Evolutionary conservation across 768 basidiomycete species (phyloP), one percentile per base, ranked within the genome.

Genomic region (Pleurotus tuber-regium): DNA sequence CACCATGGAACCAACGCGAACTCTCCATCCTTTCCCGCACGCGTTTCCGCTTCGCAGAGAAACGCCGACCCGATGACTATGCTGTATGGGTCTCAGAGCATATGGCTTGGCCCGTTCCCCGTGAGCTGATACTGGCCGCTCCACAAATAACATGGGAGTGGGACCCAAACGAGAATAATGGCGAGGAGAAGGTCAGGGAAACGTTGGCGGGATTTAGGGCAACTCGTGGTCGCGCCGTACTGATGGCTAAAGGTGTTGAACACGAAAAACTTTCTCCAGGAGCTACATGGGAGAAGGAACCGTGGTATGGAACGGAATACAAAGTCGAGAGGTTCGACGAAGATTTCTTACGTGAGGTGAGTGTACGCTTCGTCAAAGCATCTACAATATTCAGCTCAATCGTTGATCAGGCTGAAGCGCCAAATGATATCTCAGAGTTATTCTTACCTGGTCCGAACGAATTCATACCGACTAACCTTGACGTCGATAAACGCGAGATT

Each of bases 221-320:
- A 43, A 68, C 78, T 47, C 75, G 81, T 53, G 79, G 85, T 41
- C 75, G 90, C 18, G 81, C 86, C 18, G 82, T 89, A 21, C 66
- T 99, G 33, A 91, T 92, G 79, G 86, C 86, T n/a, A 83, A 83
- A 63, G 80, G 78, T 36, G 80, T 83, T 54, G 86, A 84, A 33
- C 71, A 87, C 49, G 65, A 68, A 21, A 81, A 76, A 52, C 53
- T 78, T 25, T 70, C 72, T 11, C 63, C 74, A 14, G 66, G 69
- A 30, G 58, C 67, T 11, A 52, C 61, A 11, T 93, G 91, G 91
- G 61, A 78, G 57, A 82, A 78, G 38, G 97, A 98, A 68, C 85
- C 87, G 36, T 93, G 92, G 83, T 99, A 99, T 66, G 92, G 88
- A 4, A 98, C 97, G 2, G 78, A 82, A 55, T 98, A 95, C 66